A percentile compares a stretch with the other conserved stretches of the same genome.
Conservation (phyloP, 1,139 yeast species). For the Protomyces pachydermus region DNA sequence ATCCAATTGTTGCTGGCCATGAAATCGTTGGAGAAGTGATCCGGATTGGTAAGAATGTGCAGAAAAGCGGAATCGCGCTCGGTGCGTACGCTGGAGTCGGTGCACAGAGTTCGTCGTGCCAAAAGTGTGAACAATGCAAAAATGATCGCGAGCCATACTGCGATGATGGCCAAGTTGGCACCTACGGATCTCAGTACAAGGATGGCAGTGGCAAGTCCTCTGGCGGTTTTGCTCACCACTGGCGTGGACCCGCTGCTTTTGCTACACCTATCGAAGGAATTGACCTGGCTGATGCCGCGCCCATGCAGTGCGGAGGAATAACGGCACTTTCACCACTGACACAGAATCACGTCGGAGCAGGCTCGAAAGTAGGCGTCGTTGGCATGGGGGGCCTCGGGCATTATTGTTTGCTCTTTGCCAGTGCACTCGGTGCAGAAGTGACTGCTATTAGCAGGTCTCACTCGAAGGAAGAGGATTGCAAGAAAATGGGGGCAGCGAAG, state of each 20-base stretch:
- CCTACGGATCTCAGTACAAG: slow-evolving; percentile 40
- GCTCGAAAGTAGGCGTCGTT: slow-evolving; percentile 48
- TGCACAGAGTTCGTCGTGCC: slow-evolving; percentile 50
- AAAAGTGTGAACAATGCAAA: slow-evolving; percentile 48
- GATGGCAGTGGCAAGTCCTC: slow-evolving; percentile 41
- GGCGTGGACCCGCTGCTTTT: slow-evolving; percentile 52
- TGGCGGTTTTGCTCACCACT: slow-evolving; percentile 61
- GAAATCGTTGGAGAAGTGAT: slow-evolving; percentile 56
- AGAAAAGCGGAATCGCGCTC: slow-evolving; percentile 51
- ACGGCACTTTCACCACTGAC: slow-evolving; percentile 57
- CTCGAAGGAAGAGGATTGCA: slow-evolving; percentile 46
- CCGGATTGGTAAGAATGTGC: slow-evolving; percentile 49
- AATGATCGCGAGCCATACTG: slow-evolving; percentile 52
- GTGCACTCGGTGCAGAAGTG: slow-evolving; percentile 52
- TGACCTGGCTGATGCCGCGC: slow-evolving; percentile 51
- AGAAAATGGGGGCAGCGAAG: slow-evolving; percentile 46
- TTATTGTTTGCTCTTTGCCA: slow-evolving; percentile 51
- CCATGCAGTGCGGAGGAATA: slow-evolving; percentile 64
- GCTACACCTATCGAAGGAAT: slow-evolving; percentile 52
- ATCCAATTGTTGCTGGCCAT: slow-evolving; percentile 46
- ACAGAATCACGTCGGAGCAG: slow-evolving; percentile 49
- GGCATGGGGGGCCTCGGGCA: slow-evolving; percentile 59
- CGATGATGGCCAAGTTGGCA: slow-evolving; percentile 40
- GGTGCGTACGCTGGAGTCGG: slow-evolving; percentile 66
- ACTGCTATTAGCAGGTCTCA: slow-evolving; percentile 48